Evolutionary conservation across 106 monocot genomes (phyloP).

Genomic region (Apostasia ramifera): DNA sequence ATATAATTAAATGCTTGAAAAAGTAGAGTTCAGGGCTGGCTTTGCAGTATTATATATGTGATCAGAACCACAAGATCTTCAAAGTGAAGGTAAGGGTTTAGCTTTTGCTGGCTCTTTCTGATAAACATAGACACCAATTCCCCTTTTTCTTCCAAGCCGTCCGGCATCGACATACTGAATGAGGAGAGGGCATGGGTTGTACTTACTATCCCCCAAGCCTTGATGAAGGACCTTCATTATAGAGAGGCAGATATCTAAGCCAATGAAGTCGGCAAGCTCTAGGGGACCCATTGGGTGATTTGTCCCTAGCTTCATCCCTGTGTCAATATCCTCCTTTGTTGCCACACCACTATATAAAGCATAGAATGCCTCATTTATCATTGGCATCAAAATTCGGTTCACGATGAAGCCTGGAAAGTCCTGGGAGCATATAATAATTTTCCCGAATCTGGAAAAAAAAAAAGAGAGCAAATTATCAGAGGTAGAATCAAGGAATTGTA

Average conservation of each 20-base stretch:
- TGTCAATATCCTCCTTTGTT: constrained; percentile 86
- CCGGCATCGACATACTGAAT: constrained; percentile 94
- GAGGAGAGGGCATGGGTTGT: constrained; percentile 88
- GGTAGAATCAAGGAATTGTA: too few relatives aligned
- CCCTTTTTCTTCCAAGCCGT: constrained; percentile 65
- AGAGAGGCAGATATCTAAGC: constrained; percentile 84
- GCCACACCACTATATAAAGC: constrained; percentile 83
- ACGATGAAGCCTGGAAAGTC: constrained; percentile 95
- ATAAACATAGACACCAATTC: constrained; percentile 74
- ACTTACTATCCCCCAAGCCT: constrained; percentile 75
- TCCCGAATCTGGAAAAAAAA: constrained; percentile 55
- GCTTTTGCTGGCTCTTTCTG: constrained; percentile 13
- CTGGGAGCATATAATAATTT: constrained; percentile 72
- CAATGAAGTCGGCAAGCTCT: constrained; percentile 87
- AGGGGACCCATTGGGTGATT: constrained; percentile 96
- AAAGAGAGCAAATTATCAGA: not conserved
- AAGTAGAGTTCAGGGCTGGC: too few relatives aligned
- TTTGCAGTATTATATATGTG: too few relatives aligned
- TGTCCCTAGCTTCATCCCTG: constrained; percentile 87
- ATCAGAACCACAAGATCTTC: not conserved
- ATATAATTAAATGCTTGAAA: too few relatives aligned
- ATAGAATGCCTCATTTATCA: constrained; percentile 93
- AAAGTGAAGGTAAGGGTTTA: constrained; percentile 35
- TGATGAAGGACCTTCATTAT: constrained; percentile 68
- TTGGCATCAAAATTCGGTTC: constrained; percentile 96